These are phyloP conservation scores for Fusarium sp. DNA, from an alignment of 2,329 filamentous ascomycete genomes.

Conservation along the genomic window DNA sequence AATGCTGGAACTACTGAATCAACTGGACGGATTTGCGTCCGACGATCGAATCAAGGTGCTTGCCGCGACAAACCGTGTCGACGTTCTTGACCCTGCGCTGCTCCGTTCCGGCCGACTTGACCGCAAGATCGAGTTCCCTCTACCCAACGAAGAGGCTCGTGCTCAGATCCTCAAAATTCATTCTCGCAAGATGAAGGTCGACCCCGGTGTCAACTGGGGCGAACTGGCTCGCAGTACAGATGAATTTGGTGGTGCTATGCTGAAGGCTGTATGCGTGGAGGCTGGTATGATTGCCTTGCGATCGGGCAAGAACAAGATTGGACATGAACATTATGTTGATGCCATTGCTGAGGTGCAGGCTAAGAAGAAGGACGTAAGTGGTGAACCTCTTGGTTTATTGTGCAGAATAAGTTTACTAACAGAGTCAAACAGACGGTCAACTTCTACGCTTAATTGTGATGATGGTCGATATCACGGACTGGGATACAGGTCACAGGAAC, in stretches of 20 bases:
- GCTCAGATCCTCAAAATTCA: slow-evolving; percentile 98
- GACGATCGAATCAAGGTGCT: slow-evolving; percentile 97
- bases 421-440: slow-evolving; percentile 62
- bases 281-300: slow-evolving; percentile 98
- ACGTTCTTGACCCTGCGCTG: slow-evolving; percentile 91
- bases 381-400: not conserved
- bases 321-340: slow-evolving; percentile 98
- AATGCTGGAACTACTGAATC: slow-evolving; percentile 98
- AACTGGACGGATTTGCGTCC: slow-evolving; percentile 96
- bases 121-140: slow-evolving; percentile 97
- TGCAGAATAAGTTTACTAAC: slow-evolving; percentile 24
- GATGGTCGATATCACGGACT: slow-evolving; percentile 20
- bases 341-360: slow-evolving; percentile 95
- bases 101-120: slow-evolving; percentile 92
- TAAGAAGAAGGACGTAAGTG: slow-evolving; percentile 88
- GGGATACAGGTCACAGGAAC: slow-evolving; percentile 23
- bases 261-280: slow-evolving; percentile 98
- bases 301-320: slow-evolving; percentile 94
- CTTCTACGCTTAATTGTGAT: slow-evolving; percentile 60
- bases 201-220: slow-evolving; percentile 92
- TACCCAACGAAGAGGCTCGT: slow-evolving; percentile 96
- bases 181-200: slow-evolving; percentile 97
- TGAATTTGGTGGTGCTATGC: slow-evolving; percentile 96
- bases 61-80: slow-evolving; percentile 92
- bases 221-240: slow-evolving; percentile 96